Percentiles rank a stretch among this genome's conserved stretches.
Conservation (phyloP, 352 stramenopile genomes). For the Globisporangium paroecandrum region DNA sequence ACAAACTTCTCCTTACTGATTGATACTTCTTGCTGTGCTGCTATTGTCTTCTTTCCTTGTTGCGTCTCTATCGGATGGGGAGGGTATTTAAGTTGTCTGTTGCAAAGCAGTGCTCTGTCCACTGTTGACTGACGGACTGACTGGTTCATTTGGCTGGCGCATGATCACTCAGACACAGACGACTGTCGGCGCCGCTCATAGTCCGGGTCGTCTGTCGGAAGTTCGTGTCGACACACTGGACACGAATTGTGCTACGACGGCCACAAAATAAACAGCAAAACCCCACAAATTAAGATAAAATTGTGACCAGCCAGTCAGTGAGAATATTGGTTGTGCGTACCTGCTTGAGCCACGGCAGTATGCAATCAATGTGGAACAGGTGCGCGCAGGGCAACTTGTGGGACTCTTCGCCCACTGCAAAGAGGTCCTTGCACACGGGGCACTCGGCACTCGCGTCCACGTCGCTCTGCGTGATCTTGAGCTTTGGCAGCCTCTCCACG, state of each 20-base stretch:
- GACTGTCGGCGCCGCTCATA: slow-evolving; percentile 60
- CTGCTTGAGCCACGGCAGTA: slow-evolving; percentile 82
- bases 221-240: slow-evolving; percentile 78
- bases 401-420: slow-evolving; percentile 71
- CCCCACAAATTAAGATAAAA: not conserved
- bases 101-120: not conserved
- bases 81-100: not conserved
- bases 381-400: slow-evolving; percentile 74
- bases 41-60: slow-evolving; percentile 4
- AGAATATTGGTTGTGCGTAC: slow-evolving; percentile 10
- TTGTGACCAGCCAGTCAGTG: not conserved
- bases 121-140: not conserved
- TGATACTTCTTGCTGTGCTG: not conserved
- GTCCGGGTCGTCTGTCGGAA: slow-evolving; percentile 81
- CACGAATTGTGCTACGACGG: slow-evolving; percentile 81
- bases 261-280: not conserved
- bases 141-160: not conserved
- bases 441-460: slow-evolving; percentile 78
- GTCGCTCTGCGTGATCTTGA: slow-evolving; percentile 70
- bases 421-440: slow-evolving; percentile 85
- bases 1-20: slow-evolving; percentile 1
- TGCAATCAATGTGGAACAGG: slow-evolving; percentile 82
- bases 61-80: slow-evolving; percentile 5
- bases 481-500: slow-evolving; percentile 68
- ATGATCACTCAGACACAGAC: slow-evolving; percentile 16